These are phyloP conservation scores for Calonectria hawksworthii DNA, from an alignment of 2,329 filamentous ascomycete species.

Conservation along the genomic window DNA sequence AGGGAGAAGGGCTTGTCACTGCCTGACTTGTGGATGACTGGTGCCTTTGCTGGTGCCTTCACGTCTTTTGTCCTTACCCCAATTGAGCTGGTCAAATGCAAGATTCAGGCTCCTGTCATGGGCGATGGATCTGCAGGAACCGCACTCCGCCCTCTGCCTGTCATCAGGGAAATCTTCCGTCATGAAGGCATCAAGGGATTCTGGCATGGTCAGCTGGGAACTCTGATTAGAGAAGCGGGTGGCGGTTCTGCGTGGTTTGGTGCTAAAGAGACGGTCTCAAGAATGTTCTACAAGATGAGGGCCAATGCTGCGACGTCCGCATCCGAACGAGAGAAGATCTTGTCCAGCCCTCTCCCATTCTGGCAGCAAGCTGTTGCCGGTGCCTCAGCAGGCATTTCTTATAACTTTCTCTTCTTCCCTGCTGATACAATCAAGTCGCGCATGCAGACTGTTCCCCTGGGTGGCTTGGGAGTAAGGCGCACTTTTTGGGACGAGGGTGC, in stretches of 20 bases:
- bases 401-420: slow-evolving; percentile 98
- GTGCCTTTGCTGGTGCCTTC: slow-evolving; percentile 88
- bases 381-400: slow-evolving; percentile 89
- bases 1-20: slow-evolving; percentile 77
- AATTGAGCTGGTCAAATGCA: slow-evolving; percentile 97
- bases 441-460: slow-evolving; percentile 90
- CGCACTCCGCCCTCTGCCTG: slow-evolving; percentile 73
- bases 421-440: slow-evolving; percentile 97
- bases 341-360: slow-evolving; percentile 74
- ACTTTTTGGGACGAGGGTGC: slow-evolving; percentile 81
- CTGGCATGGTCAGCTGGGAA: slow-evolving; percentile 96
- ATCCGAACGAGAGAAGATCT: slow-evolving; percentile 56
- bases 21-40: slow-evolving; percentile 81
- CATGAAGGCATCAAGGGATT: slow-evolving; percentile 88
- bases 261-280: slow-evolving; percentile 84
- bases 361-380: slow-evolving; percentile 92
- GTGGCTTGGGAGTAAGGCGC: slow-evolving; percentile 65
- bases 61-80: slow-evolving; percentile 94
- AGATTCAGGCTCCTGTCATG: slow-evolving; percentile 84
- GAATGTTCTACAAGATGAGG: slow-evolving; percentile 75
- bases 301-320: slow-evolving; percentile 56
- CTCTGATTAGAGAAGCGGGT: slow-evolving; percentile 92
- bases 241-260: slow-evolving; percentile 97
- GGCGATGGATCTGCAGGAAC: slow-evolving; percentile 58
- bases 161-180: slow-evolving; percentile 85